Conservation (phyloP, 805 yeast species). For the Tetrapisispora taiwanensis region DNA sequence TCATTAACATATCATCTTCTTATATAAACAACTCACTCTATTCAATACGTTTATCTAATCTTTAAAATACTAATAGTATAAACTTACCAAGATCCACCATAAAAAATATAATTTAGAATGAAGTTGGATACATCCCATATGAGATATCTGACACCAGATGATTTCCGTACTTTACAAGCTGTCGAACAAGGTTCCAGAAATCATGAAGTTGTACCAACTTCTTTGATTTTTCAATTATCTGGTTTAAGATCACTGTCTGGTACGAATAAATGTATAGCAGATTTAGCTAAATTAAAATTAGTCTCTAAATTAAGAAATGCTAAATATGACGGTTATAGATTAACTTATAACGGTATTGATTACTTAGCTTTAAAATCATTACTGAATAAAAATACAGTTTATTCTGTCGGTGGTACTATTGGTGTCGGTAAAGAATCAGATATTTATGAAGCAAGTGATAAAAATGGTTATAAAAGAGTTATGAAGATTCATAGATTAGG, state of each 20-base stretch:
- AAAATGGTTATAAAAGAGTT: constrained; percentile 55
- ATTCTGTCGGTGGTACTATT: constrained; percentile 74
- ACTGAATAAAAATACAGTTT: constrained; percentile 60
- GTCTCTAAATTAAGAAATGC: constrained; percentile 78
- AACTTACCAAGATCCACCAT: background rate
- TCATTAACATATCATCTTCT: no score
- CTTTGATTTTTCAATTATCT: constrained; percentile 69
- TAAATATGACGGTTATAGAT: constrained; percentile 86
- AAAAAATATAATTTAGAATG: constrained; percentile 39
- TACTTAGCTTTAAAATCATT: constrained; percentile 81
- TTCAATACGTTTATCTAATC: no score
- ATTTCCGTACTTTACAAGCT: constrained; percentile 80
- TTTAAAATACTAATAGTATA: no score
- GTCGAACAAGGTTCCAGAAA: constrained; percentile 84
- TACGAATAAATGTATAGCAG: constrained; percentile 69
- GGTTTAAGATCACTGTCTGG: constrained; percentile 66
- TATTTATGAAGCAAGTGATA: constrained; percentile 72
- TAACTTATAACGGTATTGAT: constrained; percentile 86
- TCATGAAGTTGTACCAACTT: constrained; percentile 91
- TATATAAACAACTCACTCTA: no score
- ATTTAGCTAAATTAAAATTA: constrained; percentile 76
- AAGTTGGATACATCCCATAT: constrained; percentile 87
- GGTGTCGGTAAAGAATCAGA: constrained; percentile 98
- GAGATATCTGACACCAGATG: constrained; percentile 87
- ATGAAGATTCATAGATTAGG: constrained; percentile 90